Evolutionary conservation across 106 monocot species (phyloP), one percentile per base, ranked within the genome.

Genomic region (Dendrobium huoshanense): DNA sequence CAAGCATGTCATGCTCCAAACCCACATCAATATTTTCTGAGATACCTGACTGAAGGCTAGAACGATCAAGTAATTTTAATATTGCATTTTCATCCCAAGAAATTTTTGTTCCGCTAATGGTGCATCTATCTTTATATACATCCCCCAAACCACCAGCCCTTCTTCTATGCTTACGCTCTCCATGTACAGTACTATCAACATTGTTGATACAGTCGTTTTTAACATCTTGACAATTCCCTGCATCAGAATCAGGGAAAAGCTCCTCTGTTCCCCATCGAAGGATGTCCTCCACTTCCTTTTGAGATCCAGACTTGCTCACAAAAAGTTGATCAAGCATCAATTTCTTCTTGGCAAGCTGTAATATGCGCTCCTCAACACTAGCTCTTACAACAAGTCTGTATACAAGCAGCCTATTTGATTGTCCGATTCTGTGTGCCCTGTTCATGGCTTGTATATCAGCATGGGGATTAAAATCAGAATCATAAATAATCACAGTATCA

Each of bases 401-500:
- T 18, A 98, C 98, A 40, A 98, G 88, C 56, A 98, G 89, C 80
- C 91, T 86, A 22, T 88, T 98, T 79, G 95, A 98, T 59, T 98
- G 98, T 22, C 98, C 98, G 83, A 98, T 98, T 73, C 98, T 88
- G 77, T 98, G 98, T 61, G 98, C 98, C 80, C 98, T 90, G 64
- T 98, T 98, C 98, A 98, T 98, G 58, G 98, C 98, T 84, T 98
- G 98, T 81, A 98, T 98, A 86, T 98, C 98, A 82, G 98, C 98
- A 84, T 98, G 98, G 47, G 98, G 98, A 82, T 98, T 98, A 48
- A 98, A 98, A 92, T 98, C 98, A 73, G 98, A 98, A 86, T 98
- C 98, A 92, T 98, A 98, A 44, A 98, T 98, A 73, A 98, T 86
- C 9, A 98, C 98, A 55, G 98, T 98, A 83, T 98, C 98, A 78